Percentiles rank a stretch among this genome's conserved stretches.
phyloP scores from a whole-genome alignment of 2,329 filamentous ascomycete species.

The Colletotrichum acutatum region DNA sequence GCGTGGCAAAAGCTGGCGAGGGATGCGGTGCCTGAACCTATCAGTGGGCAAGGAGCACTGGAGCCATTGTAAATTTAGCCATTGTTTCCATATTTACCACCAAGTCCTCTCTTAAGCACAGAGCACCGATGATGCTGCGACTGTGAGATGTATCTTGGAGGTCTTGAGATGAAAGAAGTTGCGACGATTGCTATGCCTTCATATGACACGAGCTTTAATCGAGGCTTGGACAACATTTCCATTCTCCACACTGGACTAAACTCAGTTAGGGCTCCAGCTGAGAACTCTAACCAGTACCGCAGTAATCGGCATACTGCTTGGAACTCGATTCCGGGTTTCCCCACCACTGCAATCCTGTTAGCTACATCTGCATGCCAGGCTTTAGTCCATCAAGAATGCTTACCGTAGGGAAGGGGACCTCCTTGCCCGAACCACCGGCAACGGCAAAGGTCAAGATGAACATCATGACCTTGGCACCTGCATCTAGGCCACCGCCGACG shows the following conservation, averaged over 20 bases:
- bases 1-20: slow-evolving; percentile 1
- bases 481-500: slow-evolving; percentile 36
- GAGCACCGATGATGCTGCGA: background rate
- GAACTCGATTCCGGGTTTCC: slow-evolving; percentile 19
- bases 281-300: slow-evolving; percentile 11
- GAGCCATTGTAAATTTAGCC: background rate
- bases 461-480: slow-evolving; percentile 39
- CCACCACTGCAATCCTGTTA: slow-evolving; percentile 20
- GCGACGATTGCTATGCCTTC: no score
- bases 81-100: background rate
- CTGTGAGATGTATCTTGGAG: no score
- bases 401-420: slow-evolving; percentile 35
- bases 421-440: slow-evolving; percentile 35
- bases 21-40: background rate
- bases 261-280: background rate
- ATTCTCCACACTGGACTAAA: no score
- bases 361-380: background rate
- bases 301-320: slow-evolving; percentile 34
- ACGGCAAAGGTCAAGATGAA: slow-evolving; percentile 39
- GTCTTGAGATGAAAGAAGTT: no score
- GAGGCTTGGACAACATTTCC: no score
- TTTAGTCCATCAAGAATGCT: background rate
- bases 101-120: no score
- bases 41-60: slow-evolving; percentile 1
- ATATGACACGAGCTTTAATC: background rate